Base-by-base conservation (phyloP, 768 basidiomycete genomes). In the Lactarius sp. region DNA sequence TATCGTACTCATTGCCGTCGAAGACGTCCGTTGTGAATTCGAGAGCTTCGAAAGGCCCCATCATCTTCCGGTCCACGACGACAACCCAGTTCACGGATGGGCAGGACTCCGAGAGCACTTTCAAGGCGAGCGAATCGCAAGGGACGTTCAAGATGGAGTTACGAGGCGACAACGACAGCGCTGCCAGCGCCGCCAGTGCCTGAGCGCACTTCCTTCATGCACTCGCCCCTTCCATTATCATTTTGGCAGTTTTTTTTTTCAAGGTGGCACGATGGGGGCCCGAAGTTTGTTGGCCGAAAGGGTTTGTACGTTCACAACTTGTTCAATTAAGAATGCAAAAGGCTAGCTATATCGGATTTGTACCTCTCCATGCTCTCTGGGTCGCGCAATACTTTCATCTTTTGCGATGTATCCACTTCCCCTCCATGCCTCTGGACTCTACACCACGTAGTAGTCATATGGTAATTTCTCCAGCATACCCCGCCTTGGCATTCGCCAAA, bases 1-100 rank as follows among this genome's bases (percentile, higher is more conserved):
- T 66, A 27, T 64, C 65, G 31, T 64, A 51, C 42, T 65, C 62
- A 20, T 56, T 66, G 62, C 65, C 65, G n/a, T 66, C 65, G n/a
- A 66, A 66, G 36, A 16, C 37, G 14, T n/a, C 51, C 4, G 13
- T 9, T 5, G 46, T 36, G 9, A n/a, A 44, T 20, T 6, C 22
- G 3, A 36, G 39, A 16, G 50, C 56, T 0, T 65, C 56, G 1
- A 64, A 56, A 2, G 57, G 62, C 0, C 53, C 65, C 3, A 66
- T 59, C 47, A 49, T 64, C 7, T 59, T 65, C 65, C 52, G 57
- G 46, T 22, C 62, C 33, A 66, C 62, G 27, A 66, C 65, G 22
- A 66, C 65, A 27, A 55, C 65, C 10, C 64, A 60, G 22, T 56
- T 56, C 36, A 65, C 58, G 18, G 65, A 64, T 18, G 39, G 31